Evolutionary conservation across 2,329 filamentous ascomycete genomes (phyloP), one percentile per base, ranked within the genome.

Genomic region (Metarhizium rileyi): DNA sequence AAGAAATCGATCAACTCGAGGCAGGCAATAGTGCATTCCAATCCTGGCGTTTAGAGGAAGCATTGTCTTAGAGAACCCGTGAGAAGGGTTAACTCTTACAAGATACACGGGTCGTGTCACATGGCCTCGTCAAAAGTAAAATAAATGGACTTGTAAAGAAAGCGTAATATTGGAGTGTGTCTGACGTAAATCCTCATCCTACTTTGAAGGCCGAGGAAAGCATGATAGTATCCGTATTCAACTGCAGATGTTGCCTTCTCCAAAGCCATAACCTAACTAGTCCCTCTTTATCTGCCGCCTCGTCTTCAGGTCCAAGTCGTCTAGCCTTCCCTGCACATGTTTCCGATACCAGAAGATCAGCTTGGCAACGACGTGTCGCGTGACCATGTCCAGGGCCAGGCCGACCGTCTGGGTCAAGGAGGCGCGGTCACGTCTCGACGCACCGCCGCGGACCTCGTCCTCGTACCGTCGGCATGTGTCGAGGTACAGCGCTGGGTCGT

Each of bases 401-500:
- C 52, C 50, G 14, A 47, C 48, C 16, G 57, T 47, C 36, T 49
- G 51, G 38, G 52, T 35, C 5, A 55, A 16, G 14, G 61, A 27
- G 5, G 55, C 46, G 20, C 35, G 41, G 20, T 44, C 48, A 28
- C 50, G 47, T 36, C 46, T 49, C 30, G 48, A 36, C 14, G 4
- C 18, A 22, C 52, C 16, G 48, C 58, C 63, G 35, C 66, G 65
- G 42, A 61, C 52, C 52, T 67, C 65, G 40, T 67, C 61, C 54
- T 68, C 64, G 47, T 55, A 63, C 41, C 66, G 57, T 44, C 72
- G 60, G 53, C 78, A 80, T 2, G 88, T 74, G 42, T 84, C 76
- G 23, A 82, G 62, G 60, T 83, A 91, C 55, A 77, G 66, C 61
- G 77, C 77, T 1, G 87, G 87, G 57, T 95, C 83, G 61, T 96